phyloP scores from a whole-genome alignment of 1,284 basidiomycete genomes.

The Cutaneotrichosporon dermatis region DNA sequence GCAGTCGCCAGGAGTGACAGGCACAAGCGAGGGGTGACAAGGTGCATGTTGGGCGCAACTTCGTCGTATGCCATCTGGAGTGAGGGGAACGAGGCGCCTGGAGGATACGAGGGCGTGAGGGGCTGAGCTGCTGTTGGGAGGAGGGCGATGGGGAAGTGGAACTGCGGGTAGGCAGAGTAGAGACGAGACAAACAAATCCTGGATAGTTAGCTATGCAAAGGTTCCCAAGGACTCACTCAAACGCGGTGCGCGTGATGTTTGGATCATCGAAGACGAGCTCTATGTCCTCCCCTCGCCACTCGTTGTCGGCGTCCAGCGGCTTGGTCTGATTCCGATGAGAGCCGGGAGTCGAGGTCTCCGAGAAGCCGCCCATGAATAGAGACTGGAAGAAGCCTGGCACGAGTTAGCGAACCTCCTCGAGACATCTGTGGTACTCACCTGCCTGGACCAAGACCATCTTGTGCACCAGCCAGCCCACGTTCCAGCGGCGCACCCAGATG shows the following conservation, averaged over 20 bases:
- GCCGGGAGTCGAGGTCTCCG: constrained; percentile 45
- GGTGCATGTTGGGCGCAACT: constrained; percentile 56
- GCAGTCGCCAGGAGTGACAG: constrained; percentile 81
- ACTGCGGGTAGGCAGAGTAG: constrained; percentile 75
- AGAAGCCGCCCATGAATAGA: constrained; percentile 75
- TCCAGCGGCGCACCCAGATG: constrained; percentile 67
- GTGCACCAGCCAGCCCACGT: constrained; percentile 70
- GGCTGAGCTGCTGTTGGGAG: constrained; percentile 64
- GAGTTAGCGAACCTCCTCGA: too few species aligned
- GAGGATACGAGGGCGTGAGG: constrained; percentile 61
- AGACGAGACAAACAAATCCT: constrained; percentile 77
- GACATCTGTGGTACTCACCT: constrained; percentile 50
- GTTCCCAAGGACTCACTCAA: constrained; percentile 49
- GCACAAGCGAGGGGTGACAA: constrained; percentile 73
- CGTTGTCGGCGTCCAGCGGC: constrained; percentile 10
- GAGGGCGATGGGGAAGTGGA: constrained; percentile 63
- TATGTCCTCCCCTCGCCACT: constrained; percentile 52
- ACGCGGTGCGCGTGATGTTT: constrained; percentile 72
- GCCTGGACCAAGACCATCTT: constrained; percentile 79
- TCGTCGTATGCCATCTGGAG: constrained; percentile 60
- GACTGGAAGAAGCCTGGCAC: constrained; percentile 73
- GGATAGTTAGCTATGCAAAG: constrained; percentile 5
- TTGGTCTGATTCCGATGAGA: constrained; percentile 11
- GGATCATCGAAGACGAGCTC: constrained; percentile 72
- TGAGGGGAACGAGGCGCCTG: constrained; percentile 54